Percentiles rank a stretch among this genome's conserved stretches.
These are phyloP conservation scores for Allantophomopsis lycopodina DNA, from an alignment of 2,329 filamentous ascomycete species.

Conservation along the genomic window DNA sequence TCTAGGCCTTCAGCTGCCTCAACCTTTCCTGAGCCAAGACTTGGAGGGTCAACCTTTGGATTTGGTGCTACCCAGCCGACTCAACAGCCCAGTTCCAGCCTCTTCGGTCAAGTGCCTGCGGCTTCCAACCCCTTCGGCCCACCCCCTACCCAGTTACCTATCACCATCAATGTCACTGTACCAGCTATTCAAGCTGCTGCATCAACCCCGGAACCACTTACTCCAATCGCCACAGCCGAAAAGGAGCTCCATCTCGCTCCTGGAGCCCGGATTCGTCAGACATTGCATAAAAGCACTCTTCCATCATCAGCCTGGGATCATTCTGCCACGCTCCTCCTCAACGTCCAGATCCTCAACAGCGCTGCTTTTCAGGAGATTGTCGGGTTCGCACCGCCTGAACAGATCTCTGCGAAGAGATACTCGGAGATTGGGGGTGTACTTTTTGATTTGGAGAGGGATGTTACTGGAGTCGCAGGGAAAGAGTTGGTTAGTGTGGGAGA, in stretches of 20 bases:
- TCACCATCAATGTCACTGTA: too few species aligned
- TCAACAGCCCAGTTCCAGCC: too few species aligned
- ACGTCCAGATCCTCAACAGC: constrained; percentile 25
- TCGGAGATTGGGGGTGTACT: constrained; percentile 20
- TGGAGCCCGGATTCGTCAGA: constrained; percentile 26
- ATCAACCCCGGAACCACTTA: too few species aligned
- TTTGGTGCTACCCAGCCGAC: too few species aligned
- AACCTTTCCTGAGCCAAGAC: too few species aligned
- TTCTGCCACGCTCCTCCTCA: constrained; percentile 16
- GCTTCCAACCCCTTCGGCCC: too few species aligned
- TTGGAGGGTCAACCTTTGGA: too few species aligned
- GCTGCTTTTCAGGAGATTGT: constrained; percentile 20
- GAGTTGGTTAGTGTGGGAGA: constrained; percentile 3
- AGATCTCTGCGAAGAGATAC: constrained; percentile 22
- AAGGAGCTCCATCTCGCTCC: constrained; percentile 14
- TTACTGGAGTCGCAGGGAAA: constrained; percentile 1
- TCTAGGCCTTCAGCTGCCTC: too few species aligned
- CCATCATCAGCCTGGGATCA: constrained; percentile 17
- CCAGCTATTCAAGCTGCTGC: too few species aligned
- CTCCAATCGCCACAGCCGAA: too few species aligned
- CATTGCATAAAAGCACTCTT: constrained; percentile 18
- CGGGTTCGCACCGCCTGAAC: constrained; percentile 20
- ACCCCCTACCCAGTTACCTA: too few species aligned
- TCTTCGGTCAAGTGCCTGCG: too few species aligned
- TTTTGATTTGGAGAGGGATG: constrained; percentile 16